Percentiles rank a stretch among this genome's conserved stretches.
Evolutionary conservation across 2,329 filamentous ascomycete genomes (phyloP).

Genomic region (Claviceps fusiformis): DNA sequence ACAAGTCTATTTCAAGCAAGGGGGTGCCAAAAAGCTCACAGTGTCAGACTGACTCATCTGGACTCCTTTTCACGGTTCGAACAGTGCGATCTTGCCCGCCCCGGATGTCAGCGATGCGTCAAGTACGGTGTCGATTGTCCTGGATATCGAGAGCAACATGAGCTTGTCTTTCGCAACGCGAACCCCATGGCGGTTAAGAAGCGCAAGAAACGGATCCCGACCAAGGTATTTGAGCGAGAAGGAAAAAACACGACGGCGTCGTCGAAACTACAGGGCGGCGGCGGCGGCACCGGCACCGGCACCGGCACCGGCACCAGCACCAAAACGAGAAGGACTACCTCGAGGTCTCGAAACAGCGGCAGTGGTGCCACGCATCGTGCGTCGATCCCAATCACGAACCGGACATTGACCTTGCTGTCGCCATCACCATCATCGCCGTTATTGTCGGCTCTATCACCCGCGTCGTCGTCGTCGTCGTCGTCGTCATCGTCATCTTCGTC

Average conservation of each 20-base stretch:
- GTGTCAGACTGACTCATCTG: neutral
- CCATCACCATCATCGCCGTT: neutral
- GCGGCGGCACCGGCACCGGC: neutral
- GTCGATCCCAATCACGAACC: constrained; percentile 1
- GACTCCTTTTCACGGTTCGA: neutral
- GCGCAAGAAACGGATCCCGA: constrained; percentile 15
- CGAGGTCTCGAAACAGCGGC: constrained; percentile 3
- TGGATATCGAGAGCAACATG: constrained; percentile 25
- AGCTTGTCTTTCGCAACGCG: constrained; percentile 25
- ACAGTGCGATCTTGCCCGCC: constrained; percentile 28
- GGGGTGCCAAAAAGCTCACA: neutral
- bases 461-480: neutral
- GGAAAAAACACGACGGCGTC: neutral
- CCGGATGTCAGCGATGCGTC: constrained; percentile 25
- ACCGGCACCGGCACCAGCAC: too few species aligned
- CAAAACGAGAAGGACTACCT: neutral
- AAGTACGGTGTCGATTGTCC: constrained; percentile 27
- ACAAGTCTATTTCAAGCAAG: neutral
- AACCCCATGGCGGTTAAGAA: constrained; percentile 16
- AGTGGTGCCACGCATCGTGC: constrained; percentile 2
- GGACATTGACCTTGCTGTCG: neutral
- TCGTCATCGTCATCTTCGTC: neutral
- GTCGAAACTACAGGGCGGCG: neutral
- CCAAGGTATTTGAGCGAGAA: neutral
- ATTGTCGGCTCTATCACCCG: neutral